Evolutionary conservation across 805 yeast genomes (phyloP), one percentile per base, ranked within the genome.

Genomic region (Candida orba): DNA sequence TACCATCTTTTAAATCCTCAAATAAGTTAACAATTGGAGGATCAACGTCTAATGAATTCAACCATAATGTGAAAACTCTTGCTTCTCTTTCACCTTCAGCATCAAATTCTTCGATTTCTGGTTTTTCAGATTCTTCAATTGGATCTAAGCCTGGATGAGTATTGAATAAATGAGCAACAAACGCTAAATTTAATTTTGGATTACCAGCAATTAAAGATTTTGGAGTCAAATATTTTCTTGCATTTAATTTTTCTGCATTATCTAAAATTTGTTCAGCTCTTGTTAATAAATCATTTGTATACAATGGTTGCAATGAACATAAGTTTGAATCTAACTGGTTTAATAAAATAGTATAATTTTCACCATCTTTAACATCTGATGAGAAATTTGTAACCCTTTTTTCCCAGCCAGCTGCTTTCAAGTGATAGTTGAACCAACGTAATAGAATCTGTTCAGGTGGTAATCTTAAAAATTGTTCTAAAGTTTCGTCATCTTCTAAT

Each of bases 31-130:
- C 88, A 47, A 93, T 91, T 23, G 96, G 86, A 24, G 98, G 97
- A 50, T 90, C 93, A 14, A 93, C 98, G 53, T 93, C 98, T 57
- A 93, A 75, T 2, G 96, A 88, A 67, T 93, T 93, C 60, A 93
- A 78, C 99, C 99, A 93, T 58, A 93, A 70, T 6, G 99, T 93
- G 68, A 93, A 93, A 12, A 93, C 99, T 65, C 99, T 79, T 4
- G 99, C 99, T 69, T 93, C 99, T 69, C 99, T 85, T 69, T 93
- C 99, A 50, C 99, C 99, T 68, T 93, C 99, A 23, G 99, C 99
- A 63, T 93, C 99, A 59, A 93, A 93, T 54, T 88, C 98, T 69
- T 93, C 99, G 54, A 93, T 87, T 62, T 90, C 98, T 25, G 93
- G 86, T 56, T 81, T 84, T 64, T 91, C 97, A 46, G 70, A 73